Conservation (phyloP, 495 filamentous ascomycete genomes). For the Polyplosphaeria fusca region DNA sequence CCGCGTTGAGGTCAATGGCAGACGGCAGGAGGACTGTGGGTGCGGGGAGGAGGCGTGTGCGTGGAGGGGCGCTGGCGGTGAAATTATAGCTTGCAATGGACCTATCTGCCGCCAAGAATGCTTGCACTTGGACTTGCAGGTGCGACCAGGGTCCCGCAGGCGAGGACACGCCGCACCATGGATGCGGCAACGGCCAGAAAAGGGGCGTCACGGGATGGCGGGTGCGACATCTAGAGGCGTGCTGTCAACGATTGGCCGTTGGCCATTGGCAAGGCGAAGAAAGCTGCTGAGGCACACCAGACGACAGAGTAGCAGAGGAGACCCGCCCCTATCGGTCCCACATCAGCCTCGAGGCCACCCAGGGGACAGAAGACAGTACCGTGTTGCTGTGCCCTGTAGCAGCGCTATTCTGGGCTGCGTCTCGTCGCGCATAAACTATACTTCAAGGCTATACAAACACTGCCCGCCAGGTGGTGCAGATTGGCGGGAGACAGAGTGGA, state of each 20-base stretch:
- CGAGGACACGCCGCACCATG: no score
- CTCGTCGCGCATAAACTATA: constrained; percentile 8
- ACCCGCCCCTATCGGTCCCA: no score
- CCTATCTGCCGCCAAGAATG: background rate
- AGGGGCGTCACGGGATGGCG: background rate
- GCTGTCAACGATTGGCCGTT: background rate
- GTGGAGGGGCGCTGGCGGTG: constrained; percentile 1
- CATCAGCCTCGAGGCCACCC: no score
- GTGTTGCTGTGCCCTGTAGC: no score
- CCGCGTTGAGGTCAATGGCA: constrained; percentile 12
- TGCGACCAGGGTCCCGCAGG: background rate
- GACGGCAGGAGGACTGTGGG: background rate
- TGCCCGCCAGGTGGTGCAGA: constrained; percentile 1
- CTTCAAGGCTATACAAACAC: background rate
- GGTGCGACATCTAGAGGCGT: background rate
- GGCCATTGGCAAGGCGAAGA: no score
- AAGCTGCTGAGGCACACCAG: background rate
- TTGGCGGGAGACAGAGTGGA: background rate
- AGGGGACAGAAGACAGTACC: no score
- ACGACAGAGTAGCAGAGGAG: background rate
- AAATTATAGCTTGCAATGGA: constrained; percentile 10
- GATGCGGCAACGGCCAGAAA: constrained; percentile 1
- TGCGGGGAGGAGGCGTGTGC: background rate
- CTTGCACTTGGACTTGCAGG: background rate
- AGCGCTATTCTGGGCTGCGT: constrained; percentile 6